Conservation (phyloP, 176 grass and related monocot genomes). For the bread wheat (Triticum aestivum) region DNA sequence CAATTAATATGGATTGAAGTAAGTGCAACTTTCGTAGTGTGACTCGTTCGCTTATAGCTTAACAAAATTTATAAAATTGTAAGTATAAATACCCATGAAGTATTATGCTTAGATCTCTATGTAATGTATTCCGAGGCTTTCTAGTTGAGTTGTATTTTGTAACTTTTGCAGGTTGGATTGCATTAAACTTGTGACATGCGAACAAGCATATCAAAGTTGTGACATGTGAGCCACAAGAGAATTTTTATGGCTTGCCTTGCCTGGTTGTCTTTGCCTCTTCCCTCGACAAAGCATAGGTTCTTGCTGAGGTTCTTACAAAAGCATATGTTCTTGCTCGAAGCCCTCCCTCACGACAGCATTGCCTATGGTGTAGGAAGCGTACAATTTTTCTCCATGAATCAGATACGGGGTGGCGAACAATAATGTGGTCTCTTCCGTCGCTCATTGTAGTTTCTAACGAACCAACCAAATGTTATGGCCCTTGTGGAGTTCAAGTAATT, state of each 20-base stretch:
- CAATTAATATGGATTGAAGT: no score
- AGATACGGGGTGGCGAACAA: background rate
- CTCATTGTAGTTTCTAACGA: background rate
- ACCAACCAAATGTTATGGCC: no score
- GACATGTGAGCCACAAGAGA: background rate
- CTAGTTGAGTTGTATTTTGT: background rate
- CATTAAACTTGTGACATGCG: background rate
- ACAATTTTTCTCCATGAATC: background rate
- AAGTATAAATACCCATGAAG: no score
- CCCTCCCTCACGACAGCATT: background rate
- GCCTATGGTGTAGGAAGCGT: background rate
- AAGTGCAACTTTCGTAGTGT: no score
- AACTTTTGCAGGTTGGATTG: background rate
- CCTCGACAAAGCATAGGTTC: background rate
- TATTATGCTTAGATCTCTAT: no score
- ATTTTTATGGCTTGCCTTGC: no score
- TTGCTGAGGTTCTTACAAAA: background rate
- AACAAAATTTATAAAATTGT: no score
- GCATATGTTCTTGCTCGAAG: constrained; percentile 6
- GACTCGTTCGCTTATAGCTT: no score
- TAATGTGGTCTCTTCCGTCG: background rate
- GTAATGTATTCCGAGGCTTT: no score
- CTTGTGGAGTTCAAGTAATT: no score
- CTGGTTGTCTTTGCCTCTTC: background rate
- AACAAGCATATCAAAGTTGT: background rate